These are phyloP conservation scores for Aegilops umbellulata DNA, from an alignment of 176 grass and related monocot species.

Conservation along the genomic window DNA sequence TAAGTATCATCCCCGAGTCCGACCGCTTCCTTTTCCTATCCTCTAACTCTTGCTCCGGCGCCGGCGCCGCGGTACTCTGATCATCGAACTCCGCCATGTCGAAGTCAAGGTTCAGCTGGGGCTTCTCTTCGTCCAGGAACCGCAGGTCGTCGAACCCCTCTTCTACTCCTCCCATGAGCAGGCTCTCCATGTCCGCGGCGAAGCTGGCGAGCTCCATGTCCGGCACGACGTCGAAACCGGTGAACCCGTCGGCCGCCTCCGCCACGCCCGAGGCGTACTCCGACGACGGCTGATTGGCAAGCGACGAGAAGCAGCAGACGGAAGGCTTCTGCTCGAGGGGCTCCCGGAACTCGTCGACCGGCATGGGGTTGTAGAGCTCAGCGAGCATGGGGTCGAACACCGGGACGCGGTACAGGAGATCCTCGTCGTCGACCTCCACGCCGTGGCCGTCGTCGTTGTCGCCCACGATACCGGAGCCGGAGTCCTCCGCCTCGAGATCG, in stretches of 20 bases:
- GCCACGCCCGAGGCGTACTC: constrained; percentile 21
- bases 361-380: constrained; percentile 52
- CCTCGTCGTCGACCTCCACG: constrained; percentile 40
- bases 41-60: constrained; percentile 19
- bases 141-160: constrained; percentile 52
- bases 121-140: constrained; percentile 43
- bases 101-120: constrained; percentile 30
- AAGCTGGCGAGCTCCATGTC: constrained; percentile 84
- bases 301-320: neutral
- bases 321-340: constrained; percentile 37
- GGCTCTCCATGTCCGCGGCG: constrained; percentile 80
- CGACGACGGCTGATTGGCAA: neutral
- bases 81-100: constrained; percentile 29
- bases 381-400: constrained; percentile 69
- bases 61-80: neutral
- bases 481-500: constrained; percentile 54
- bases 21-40: constrained; percentile 32
- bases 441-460: constrained; percentile 15
- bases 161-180: constrained; percentile 62
- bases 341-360: constrained; percentile 22
- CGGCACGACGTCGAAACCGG: constrained; percentile 56
- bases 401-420: constrained; percentile 73
- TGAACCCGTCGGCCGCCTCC: constrained; percentile 15
- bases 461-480: constrained; percentile 5
- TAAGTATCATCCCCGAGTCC: constrained; percentile 51